Evolutionary conservation across 257 asterid species (phyloP).

Genomic region (Handroanthus guayacan): DNA sequence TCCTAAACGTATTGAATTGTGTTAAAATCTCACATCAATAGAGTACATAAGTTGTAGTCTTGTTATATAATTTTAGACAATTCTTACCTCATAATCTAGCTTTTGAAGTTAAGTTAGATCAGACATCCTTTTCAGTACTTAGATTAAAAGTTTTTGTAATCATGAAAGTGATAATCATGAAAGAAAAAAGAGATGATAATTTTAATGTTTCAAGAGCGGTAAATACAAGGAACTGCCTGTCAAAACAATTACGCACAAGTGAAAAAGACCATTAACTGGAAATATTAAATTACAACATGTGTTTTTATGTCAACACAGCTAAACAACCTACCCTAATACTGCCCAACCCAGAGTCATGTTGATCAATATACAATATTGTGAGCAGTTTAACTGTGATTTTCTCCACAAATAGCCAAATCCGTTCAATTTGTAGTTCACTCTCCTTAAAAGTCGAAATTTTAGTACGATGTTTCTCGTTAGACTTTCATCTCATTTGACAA

Average conservation of each 20-base stretch:
- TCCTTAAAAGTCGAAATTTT: not conserved
- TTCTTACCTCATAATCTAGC: too few species aligned
- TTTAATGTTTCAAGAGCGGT: too few species aligned
- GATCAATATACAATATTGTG: constrained; percentile 38
- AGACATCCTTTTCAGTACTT: too few species aligned
- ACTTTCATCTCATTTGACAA: constrained; percentile 26
- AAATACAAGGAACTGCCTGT: too few species aligned
- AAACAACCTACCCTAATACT: constrained; percentile 30
- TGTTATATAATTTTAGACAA: too few species aligned
- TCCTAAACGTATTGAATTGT: too few species aligned
- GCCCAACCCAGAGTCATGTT: constrained; percentile 31
- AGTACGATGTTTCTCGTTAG: not conserved
- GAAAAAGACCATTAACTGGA: not conserved
- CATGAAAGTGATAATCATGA: too few species aligned
- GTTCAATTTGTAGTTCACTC: constrained; percentile 23
- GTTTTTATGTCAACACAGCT: constrained; percentile 25
- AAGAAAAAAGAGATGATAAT: too few species aligned
- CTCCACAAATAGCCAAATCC: constrained; percentile 18
- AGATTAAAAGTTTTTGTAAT: too few species aligned
- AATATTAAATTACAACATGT: constrained; percentile 23
- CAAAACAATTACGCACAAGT: not conserved
- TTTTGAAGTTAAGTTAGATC: too few species aligned
- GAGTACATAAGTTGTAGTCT: too few species aligned
- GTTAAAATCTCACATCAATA: too few species aligned
- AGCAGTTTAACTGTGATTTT: constrained; percentile 24